Evolutionary conservation across 139 green algal species (phyloP).

Genomic region (Auxenochlorella pyrenoidosa): DNA sequence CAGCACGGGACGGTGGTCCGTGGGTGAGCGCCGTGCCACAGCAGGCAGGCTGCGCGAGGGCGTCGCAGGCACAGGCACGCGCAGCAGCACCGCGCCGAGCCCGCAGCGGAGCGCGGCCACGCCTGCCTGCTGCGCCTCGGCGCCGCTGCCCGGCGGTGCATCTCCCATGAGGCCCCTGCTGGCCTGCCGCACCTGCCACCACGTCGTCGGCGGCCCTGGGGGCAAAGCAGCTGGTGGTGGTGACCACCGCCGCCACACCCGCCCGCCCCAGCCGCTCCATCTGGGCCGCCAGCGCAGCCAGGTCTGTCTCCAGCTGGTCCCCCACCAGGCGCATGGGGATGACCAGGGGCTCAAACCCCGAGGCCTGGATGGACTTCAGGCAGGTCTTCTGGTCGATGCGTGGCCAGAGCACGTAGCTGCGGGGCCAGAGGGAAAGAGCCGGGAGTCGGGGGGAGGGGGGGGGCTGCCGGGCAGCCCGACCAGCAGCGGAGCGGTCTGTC

Average conservation of each 20-base stretch:
- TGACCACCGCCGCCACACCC: slow-evolving; percentile 76
- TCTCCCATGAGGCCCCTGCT: too few relatives aligned
- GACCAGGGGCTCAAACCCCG: slow-evolving; percentile 79
- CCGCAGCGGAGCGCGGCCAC: too few relatives aligned
- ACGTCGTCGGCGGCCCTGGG: slow-evolving; percentile 79
- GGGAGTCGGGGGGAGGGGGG: background rate
- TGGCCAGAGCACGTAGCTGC: slow-evolving; percentile 89
- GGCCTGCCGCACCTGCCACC: slow-evolving; percentile 57
- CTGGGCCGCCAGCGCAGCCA: slow-evolving; percentile 41
- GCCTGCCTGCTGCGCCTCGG: background rate
- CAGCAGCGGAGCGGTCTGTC: background rate
- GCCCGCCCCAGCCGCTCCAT: slow-evolving; percentile 56
- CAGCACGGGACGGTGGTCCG: background rate
- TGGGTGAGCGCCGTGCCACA: background rate
- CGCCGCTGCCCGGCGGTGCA: background rate
- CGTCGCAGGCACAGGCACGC: too few relatives aligned
- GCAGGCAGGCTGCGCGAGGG: too few relatives aligned
- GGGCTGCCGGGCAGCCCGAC: background rate
- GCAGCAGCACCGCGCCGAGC: too few relatives aligned
- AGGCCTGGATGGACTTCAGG: slow-evolving; percentile 88
- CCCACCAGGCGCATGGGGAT: slow-evolving; percentile 62
- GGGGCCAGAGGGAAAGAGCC: background rate
- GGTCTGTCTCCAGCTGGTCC: slow-evolving; percentile 89
- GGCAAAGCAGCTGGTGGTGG: slow-evolving; percentile 97
- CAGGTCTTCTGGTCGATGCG: slow-evolving; percentile 99